Conservation (phyloP, 176 grass and related monocot species). For the Musa beccarii region DNA sequence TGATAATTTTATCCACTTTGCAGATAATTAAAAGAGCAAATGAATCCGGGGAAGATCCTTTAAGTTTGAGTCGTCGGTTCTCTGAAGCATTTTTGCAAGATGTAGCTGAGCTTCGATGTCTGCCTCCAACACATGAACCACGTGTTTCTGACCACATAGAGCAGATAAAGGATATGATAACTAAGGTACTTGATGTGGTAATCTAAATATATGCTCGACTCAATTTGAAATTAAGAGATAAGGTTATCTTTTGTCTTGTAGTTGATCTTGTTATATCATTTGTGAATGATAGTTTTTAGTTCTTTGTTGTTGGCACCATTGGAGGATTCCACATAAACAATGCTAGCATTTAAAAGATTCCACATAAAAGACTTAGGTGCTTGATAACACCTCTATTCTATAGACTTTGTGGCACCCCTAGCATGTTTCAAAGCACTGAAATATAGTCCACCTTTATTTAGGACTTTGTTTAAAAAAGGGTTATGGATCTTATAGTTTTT, state of each 20-base stretch:
- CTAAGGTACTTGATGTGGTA: constrained; percentile 35
- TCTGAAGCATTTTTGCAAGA: constrained; percentile 71
- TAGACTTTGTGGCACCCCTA: no score
- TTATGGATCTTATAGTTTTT: no score
- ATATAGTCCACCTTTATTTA: no score
- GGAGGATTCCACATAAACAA: no score
- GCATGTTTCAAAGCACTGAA: no score
- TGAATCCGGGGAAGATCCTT: constrained; percentile 55
- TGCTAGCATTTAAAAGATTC: no score
- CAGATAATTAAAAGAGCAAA: constrained; percentile 90
- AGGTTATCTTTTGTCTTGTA: background rate
- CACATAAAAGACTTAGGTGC: no score
- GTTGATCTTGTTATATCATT: no score
- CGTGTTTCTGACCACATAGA: constrained; percentile 84
- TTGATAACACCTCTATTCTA: no score
- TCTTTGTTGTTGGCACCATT: no score
- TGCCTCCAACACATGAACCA: constrained; percentile 62
- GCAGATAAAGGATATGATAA: constrained; percentile 73
- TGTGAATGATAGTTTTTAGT: no score
- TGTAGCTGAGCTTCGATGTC: constrained; percentile 59
- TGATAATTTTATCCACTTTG: constrained; percentile 6
- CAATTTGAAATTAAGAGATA: background rate
- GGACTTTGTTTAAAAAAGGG: no score
- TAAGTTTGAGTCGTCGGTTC: constrained; percentile 52
- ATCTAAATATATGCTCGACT: background rate